phyloP scores from a whole-genome alignment of 176 grass and related monocot species.

The Eleusine coracana region DNA sequence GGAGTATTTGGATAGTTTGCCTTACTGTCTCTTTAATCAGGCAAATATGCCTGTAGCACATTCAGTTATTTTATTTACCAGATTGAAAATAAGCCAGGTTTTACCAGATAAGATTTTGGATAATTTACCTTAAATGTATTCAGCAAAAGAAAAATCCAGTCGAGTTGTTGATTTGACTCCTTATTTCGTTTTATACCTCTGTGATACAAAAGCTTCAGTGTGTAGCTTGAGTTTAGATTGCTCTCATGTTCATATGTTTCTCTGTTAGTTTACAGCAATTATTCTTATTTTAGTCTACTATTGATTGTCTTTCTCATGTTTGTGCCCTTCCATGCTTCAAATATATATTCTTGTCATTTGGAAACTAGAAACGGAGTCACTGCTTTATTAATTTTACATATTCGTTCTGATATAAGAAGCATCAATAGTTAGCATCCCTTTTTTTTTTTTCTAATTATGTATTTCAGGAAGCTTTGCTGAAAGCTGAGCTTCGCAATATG shows the following conservation, averaged over 20 bases:
- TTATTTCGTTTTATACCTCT: background rate
- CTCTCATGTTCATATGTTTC: conserved; percentile 25
- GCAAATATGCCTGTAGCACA: background rate
- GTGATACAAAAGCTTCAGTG: background rate
- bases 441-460: conserved; percentile 39
- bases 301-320: conserved; percentile 33
- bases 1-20: background rate
- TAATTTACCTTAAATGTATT: background rate
- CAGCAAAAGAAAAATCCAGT: background rate
- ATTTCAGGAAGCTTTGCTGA: conserved; percentile 86
- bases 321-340: conserved; percentile 9
- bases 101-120: background rate
- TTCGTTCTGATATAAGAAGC: conserved; percentile 14
- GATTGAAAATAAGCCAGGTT: background rate
- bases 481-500: conserved; percentile 88
- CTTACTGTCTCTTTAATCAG: background rate
- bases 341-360: conserved; percentile 14
- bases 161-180: background rate
- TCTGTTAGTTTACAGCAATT: background rate
- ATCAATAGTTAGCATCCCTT: conserved; percentile 1
- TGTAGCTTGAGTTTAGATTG: background rate
- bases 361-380: conserved; percentile 7
- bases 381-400: conserved; percentile 2
- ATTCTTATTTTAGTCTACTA: conserved; percentile 4
- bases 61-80: background rate